Conservation (phyloP, 352 stramenopile genomes). For the Phytophthora citrophthora region DNA sequence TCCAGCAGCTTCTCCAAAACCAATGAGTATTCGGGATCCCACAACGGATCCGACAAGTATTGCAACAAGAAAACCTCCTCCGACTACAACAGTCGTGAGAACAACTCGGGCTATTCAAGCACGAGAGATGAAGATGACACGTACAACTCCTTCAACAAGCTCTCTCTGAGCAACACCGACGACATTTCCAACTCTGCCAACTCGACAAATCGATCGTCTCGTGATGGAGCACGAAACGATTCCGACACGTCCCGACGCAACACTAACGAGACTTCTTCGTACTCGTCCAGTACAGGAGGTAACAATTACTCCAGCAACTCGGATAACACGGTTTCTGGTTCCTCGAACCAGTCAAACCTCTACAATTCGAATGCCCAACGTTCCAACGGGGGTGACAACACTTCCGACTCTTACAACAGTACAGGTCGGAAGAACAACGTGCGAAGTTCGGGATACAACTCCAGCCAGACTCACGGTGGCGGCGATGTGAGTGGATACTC, state of each 20-base stretch:
- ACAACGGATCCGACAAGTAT: neutral
- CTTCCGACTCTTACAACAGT: too few relatives aligned
- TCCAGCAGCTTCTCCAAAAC: neutral
- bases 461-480: too few relatives aligned
- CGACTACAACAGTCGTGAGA: neutral
- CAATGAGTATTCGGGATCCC: neutral
- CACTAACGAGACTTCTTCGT: neutral
- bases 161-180: neutral
- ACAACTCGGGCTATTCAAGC: slow-evolving; percentile 7
- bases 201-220: slow-evolving; percentile 4
- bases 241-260: neutral
- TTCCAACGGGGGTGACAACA: neutral
- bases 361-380: neutral
- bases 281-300: slow-evolving; percentile 1
- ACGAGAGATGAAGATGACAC: neutral
- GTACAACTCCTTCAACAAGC: slow-evolving; percentile 1
- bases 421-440: too few relatives aligned
- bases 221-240: neutral
- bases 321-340: neutral
- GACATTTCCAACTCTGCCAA: neutral
- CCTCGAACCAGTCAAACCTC: neutral
- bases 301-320: neutral
- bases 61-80: neutral
- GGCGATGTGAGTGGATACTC: too few relatives aligned
- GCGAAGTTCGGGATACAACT: too few relatives aligned